Percentiles rank a stretch among this genome's conserved stretches.
Evolutionary conservation across 1,284 basidiomycete genomes (phyloP).

Genomic region (Heterobasidion occidentale): DNA sequence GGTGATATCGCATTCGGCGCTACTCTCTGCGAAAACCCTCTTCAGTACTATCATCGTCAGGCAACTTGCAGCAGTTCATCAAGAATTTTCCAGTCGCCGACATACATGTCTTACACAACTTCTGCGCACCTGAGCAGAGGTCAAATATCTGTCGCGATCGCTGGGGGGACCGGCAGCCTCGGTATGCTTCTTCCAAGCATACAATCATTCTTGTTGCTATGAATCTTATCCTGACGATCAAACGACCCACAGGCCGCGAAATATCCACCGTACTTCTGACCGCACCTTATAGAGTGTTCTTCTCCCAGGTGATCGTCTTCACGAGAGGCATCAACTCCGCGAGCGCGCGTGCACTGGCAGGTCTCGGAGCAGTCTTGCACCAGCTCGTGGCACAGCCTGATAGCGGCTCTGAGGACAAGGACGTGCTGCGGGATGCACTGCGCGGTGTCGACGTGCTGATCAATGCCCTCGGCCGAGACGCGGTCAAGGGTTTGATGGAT

Average conservation of each 20-base stretch:
- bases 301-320: slow-evolving; percentile 16
- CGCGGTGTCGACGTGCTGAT: slow-evolving; percentile 19
- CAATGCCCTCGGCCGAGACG: slow-evolving; percentile 10
- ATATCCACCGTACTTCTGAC: slow-evolving; percentile 12
- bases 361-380: slow-evolving; percentile 17
- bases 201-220: not conserved
- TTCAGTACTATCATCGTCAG: too few species aligned
- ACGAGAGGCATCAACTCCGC: slow-evolving; percentile 15
- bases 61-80: not conserved
- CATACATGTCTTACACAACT: slow-evolving; percentile 13
- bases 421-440: slow-evolving; percentile 14
- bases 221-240: not conserved
- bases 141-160: slow-evolving; percentile 16
- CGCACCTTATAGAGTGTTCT: slow-evolving; percentile 15
- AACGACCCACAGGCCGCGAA: slow-evolving; percentile 6
- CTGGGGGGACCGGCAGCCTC: slow-evolving; percentile 19
- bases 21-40: too few species aligned
- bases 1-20: too few species aligned
- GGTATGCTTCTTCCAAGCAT: slow-evolving; percentile 11
- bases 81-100: not conserved
- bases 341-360: slow-evolving; percentile 14
- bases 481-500: slow-evolving; percentile 10
- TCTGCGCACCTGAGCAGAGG: slow-evolving; percentile 13
- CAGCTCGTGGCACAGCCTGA: not conserved
- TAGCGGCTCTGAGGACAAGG: slow-evolving; percentile 6